Conservation (phyloP, 177 flowering plant species). For the Telopea speciosissima region DNA sequence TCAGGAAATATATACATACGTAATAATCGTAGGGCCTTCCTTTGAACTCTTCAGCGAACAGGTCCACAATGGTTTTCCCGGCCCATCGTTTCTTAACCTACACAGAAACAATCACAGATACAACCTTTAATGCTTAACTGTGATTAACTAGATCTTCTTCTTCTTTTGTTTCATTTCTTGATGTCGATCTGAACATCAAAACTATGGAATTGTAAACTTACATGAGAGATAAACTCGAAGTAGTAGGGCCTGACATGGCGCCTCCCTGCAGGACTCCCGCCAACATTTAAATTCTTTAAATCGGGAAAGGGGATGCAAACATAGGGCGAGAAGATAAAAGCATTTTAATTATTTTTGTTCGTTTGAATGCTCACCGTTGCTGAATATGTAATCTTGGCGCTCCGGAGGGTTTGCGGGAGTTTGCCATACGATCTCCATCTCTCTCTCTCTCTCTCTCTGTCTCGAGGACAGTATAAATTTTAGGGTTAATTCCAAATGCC, state of each 20-base stretch:
- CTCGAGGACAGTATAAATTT: no score
- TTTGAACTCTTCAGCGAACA: constrained; percentile 84
- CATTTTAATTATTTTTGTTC: neutral
- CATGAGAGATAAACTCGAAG: constrained; percentile 93
- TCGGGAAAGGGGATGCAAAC: neutral
- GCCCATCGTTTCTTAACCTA: constrained; percentile 91
- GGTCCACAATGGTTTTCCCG: constrained; percentile 80
- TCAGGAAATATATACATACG: constrained; percentile 22
- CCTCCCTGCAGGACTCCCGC: constrained; percentile 51
- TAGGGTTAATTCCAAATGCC: no score
- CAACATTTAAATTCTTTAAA: constrained; percentile 8
- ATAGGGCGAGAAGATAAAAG: neutral
- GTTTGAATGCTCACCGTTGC: constrained; percentile 40
- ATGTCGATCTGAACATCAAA: neutral
- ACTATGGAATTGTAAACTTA: constrained; percentile 13
- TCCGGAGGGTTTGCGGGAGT: constrained; percentile 80
- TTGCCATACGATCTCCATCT: constrained; percentile 81
- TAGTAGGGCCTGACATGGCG: constrained; percentile 85
- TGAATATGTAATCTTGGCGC: constrained; percentile 73
- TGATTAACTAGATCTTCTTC: constrained; percentile 10
- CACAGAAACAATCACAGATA: neutral
- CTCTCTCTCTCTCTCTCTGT: neutral
- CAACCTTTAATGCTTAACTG: neutral
- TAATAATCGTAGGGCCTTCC: constrained; percentile 75
- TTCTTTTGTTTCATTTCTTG: neutral